These are phyloP conservation scores for Mortierella sp. DNA, from an alignment of 371 early-diverging fungal genomes.

Conservation along the genomic window DNA sequence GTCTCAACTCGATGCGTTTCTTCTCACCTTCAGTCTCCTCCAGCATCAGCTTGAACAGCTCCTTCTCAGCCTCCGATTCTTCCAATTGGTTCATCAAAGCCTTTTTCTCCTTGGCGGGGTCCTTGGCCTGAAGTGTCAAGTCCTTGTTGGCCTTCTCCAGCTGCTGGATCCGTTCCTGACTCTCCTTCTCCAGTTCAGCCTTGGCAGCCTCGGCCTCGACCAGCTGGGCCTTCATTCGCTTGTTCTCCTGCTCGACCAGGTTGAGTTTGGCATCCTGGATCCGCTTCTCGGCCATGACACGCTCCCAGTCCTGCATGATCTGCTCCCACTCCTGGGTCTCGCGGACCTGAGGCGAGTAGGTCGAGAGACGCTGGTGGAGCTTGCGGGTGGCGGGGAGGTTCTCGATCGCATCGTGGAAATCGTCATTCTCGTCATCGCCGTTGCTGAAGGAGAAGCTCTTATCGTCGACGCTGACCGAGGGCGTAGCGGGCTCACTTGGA, in stretches of 20 bases:
- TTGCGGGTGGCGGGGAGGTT: conserved; percentile 47
- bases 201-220: conserved; percentile 34
- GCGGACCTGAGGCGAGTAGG: conserved; percentile 48
- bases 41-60: conserved; percentile 53
- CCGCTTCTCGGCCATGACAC: conserved; percentile 57
- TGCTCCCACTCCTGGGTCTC: conserved; percentile 52
- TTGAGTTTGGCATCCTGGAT: conserved; percentile 55
- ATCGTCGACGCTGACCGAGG: conserved; percentile 20
- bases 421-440: conserved; percentile 30
- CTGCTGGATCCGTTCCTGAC: conserved; percentile 24
- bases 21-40: conserved; percentile 56
- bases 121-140: conserved; percentile 25
- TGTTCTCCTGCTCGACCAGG: conserved; percentile 56
- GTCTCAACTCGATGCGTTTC: conserved; percentile 46
- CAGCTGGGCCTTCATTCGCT: conserved; percentile 52
- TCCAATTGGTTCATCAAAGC: conserved; percentile 40
- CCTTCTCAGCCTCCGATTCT: conserved; percentile 52
- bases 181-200: conserved; percentile 42
- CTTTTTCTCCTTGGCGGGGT: conserved; percentile 51
- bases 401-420: conserved; percentile 47
- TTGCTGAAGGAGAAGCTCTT: conserved; percentile 27
- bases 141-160: conserved; percentile 50
- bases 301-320: conserved; percentile 57
- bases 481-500: conserved; percentile 22
- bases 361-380: conserved; percentile 50